Evolutionary conservation across 176 grass and related monocot genomes (phyloP), one percentile per base, ranked within the genome.

Genomic region (Eremochloa ophiuroides): DNA sequence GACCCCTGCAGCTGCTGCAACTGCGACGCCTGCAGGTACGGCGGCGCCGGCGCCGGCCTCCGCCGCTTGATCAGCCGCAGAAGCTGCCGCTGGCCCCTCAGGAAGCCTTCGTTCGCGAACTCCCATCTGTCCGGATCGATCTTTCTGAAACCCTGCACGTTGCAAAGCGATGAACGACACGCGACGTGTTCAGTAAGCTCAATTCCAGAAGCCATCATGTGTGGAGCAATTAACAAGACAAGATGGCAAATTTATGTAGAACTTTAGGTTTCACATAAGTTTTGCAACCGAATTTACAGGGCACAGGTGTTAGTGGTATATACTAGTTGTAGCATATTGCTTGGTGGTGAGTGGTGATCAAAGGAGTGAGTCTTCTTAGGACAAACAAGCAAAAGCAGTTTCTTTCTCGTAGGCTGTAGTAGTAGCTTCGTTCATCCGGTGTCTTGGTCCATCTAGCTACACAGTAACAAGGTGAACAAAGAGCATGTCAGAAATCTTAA

Each of bases 131-230:
- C 92, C 11, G 92, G 83, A 53, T 94, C 88, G 8, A 93, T 76
- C 76, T 98, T 98, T 82, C 86, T 94, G 77, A 98, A 98, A 27
- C 92, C 95, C 95, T 98, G 92, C 69, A 85, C 20, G 43, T 76
- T 63, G 39, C 73, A 55, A 77, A 11, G 38, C 12, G 44, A 76
- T 8, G n/a, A 78, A 38, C n/a, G n/a, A n/a, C 48, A 68, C 33
- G 22, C 15, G 2, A 3, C 17, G 20, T n/a, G 2, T 20, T 2
- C 4, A 42, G 71, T 44, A 28, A 62, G 71, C 4, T 44, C 33
- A 71, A 43, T 15, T 35, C 18, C 77, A 84, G 14, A 80, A n/a
- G 20, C 50, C 50, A 55, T 55, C 7, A 4, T n/a, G n/a, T n/a
- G n/a, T n/a, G n/a, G n/a, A n/a, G n/a, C 55, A 25, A 58, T 58